Evolutionary conservation across 208 protist species (phyloP).

Genomic region (Acanthamoeba polyphaga): DNA sequence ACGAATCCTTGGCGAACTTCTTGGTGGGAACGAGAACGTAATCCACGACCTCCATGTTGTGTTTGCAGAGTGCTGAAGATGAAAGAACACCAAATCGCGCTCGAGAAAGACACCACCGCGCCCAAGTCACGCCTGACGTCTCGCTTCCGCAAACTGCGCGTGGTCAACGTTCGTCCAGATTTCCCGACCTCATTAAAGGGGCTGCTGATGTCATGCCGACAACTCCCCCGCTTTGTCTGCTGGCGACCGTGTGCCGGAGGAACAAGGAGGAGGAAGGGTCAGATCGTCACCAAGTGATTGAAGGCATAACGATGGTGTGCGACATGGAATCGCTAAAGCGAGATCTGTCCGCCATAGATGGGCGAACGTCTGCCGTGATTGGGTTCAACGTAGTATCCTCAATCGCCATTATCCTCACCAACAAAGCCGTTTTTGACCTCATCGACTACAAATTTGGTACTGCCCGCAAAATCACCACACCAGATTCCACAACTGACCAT

Average conservation of each 20-base stretch:
- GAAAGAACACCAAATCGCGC: background rate
- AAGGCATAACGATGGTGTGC: background rate
- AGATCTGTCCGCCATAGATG: constrained; percentile 70
- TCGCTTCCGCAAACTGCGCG: background rate
- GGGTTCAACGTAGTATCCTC: constrained; percentile 76
- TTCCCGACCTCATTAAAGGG: too few relatives aligned
- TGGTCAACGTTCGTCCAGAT: too few relatives aligned
- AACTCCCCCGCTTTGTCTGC: too few relatives aligned
- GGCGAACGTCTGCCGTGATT: constrained; percentile 50
- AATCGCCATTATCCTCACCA: constrained; percentile 81
- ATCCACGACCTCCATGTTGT: constrained; percentile 68
- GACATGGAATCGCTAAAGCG: constrained; percentile 31
- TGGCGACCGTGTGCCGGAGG: too few relatives aligned
- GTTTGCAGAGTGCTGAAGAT: background rate
- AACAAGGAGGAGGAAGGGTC: too few relatives aligned
- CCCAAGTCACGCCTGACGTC: background rate
- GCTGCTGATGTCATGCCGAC: too few relatives aligned
- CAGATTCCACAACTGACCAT: background rate
- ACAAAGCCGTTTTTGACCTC: constrained; percentile 80
- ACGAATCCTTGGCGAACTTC: constrained; percentile 65
- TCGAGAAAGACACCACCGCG: too few relatives aligned
- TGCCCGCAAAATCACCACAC: background rate
- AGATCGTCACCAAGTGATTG: background rate
- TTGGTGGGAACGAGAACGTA: constrained; percentile 65
- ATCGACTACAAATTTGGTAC: constrained; percentile 72